phyloP scores from a whole-genome alignment of 2,329 filamentous ascomycete species.

The Scytalidium lignicola region DNA sequence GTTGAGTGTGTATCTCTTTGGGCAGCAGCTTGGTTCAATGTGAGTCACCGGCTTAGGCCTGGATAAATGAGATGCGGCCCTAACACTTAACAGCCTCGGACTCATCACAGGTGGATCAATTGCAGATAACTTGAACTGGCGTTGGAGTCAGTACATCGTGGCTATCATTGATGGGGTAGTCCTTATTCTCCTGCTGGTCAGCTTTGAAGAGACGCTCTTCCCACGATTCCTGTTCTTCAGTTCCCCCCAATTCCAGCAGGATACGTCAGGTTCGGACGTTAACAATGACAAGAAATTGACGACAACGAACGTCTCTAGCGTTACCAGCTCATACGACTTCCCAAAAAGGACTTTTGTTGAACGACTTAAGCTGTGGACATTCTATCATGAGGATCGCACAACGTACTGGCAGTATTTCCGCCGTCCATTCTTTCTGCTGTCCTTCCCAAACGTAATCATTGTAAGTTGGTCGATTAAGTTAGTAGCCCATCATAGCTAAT shows the following conservation, averaged over 20 bases:
- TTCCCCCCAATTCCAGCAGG: background rate
- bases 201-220: slow-evolving; percentile 23
- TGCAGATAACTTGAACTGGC: slow-evolving; percentile 30
- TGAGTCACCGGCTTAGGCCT: background rate
- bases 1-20: slow-evolving; percentile 33
- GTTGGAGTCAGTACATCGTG: slow-evolving; percentile 27
- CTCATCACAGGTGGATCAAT: slow-evolving; percentile 33
- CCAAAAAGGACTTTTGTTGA: slow-evolving; percentile 14
- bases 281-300: background rate
- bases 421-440: slow-evolving; percentile 34
- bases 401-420: slow-evolving; percentile 34
- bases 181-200: slow-evolving; percentile 15
- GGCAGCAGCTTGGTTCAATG: slow-evolving; percentile 34
- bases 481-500: background rate
- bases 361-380: slow-evolving; percentile 18
- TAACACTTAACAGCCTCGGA: slow-evolving; percentile 16
- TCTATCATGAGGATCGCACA: slow-evolving; percentile 30
- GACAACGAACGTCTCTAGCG: background rate
- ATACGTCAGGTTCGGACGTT: background rate
- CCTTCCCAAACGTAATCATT: slow-evolving; percentile 32
- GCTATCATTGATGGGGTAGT: slow-evolving; percentile 19
- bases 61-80: background rate
- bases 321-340: slow-evolving; percentile 7
- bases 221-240: slow-evolving; percentile 8
- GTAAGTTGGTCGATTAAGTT: background rate